Evolutionary conservation across 2,329 filamentous ascomycete genomes (phyloP).

Genomic region (Thyridium curvatum): DNA sequence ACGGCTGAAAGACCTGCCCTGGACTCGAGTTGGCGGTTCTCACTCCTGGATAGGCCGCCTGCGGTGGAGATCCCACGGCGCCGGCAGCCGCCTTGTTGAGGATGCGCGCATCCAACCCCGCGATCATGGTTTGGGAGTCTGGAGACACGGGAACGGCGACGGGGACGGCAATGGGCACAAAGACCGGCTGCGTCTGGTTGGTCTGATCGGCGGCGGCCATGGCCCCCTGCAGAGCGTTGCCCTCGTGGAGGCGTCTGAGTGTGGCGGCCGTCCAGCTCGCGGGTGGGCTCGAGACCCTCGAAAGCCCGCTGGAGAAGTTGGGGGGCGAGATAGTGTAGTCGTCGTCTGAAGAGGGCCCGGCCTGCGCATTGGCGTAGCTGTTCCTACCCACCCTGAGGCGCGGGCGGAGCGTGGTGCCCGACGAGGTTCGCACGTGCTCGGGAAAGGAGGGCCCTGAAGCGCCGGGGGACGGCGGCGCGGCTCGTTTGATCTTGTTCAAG

Average conservation of each 20-base stretch:
- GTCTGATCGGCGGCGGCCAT: neutral
- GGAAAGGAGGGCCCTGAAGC: slow-evolving; percentile 10
- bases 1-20: slow-evolving; percentile 14
- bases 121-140: neutral
- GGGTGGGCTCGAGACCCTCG: slow-evolving; percentile 16
- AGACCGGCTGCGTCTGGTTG: neutral
- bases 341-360: slow-evolving; percentile 14
- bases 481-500: slow-evolving; percentile 33
- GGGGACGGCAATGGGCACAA: neutral
- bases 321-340: slow-evolving; percentile 16
- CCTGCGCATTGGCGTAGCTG: slow-evolving; percentile 23
- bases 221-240: too few species aligned
- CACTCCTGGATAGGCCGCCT: slow-evolving; percentile 17
- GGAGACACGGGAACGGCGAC: slow-evolving; percentile 1
- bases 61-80: slow-evolving; percentile 7
- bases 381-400: slow-evolving; percentile 20
- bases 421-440: too few species aligned
- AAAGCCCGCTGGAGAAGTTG: slow-evolving; percentile 19
- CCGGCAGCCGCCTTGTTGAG: neutral
- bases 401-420: slow-evolving; percentile 13
- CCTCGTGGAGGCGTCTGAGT: slow-evolving; percentile 13
- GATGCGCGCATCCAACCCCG: neutral
- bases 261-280: slow-evolving; percentile 24
- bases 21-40: slow-evolving; percentile 25
- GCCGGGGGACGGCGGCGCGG: slow-evolving; percentile 22